These are phyloP conservation scores for Xylaria intraflava DNA, from an alignment of 495 filamentous ascomycete genomes.

Conservation along the genomic window DNA sequence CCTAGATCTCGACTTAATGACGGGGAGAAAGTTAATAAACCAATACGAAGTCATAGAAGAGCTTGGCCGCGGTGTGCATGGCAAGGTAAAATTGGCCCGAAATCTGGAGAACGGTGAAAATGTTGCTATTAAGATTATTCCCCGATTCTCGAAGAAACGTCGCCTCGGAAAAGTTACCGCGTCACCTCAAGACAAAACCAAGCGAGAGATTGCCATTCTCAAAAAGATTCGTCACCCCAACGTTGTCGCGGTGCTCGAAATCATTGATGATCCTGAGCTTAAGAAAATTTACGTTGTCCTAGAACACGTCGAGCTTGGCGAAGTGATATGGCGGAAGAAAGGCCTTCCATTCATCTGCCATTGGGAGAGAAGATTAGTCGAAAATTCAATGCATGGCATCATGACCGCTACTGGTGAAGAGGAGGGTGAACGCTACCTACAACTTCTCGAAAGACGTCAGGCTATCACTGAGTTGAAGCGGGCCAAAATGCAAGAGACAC, in stretches of 20 bases:
- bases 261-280: constrained; percentile 91
- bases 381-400: constrained; percentile 61
- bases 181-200: constrained; percentile 82
- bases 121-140: constrained; percentile 97
- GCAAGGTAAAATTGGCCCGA: constrained; percentile 90
- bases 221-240: constrained; percentile 97
- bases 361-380: constrained; percentile 71
- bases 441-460: constrained; percentile 50
- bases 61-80: constrained; percentile 89
- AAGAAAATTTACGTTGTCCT: constrained; percentile 98
- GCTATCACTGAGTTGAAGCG: constrained; percentile 50
- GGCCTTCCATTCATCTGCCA: constrained; percentile 70
- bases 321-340: constrained; percentile 87
- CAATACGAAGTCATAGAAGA: constrained; percentile 95
- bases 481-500: constrained; percentile 33
- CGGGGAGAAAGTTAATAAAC: constrained; percentile 92
- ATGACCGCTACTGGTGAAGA: constrained; percentile 39
- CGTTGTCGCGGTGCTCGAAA: constrained; percentile 88
- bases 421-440: constrained; percentile 58
- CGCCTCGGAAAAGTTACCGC: constrained; percentile 69
- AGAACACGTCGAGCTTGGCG: constrained; percentile 87
- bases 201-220: constrained; percentile 92
- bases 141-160: constrained; percentile 85
- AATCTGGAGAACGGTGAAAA: constrained; percentile 69
- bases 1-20: constrained; percentile 77